Base-by-base conservation (phyloP, 129 eudicot species). In the Flaveria brownii region DNA sequence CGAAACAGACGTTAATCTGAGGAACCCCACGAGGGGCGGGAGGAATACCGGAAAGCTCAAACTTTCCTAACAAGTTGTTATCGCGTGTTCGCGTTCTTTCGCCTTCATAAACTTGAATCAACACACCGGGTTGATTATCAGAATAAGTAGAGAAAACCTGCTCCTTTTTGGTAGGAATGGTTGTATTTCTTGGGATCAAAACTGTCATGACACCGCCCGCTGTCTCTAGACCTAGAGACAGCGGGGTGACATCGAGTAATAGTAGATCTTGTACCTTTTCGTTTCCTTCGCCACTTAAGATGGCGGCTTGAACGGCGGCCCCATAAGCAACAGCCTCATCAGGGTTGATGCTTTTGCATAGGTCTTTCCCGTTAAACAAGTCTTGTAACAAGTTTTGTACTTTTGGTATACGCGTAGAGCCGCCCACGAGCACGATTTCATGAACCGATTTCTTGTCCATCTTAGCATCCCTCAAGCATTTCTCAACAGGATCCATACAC, bases 311-410 rank as follows among this genome's bases (percentile, higher is more conserved):
- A 12, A 82, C 85, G 1, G 82, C 75, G 1, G 82, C 82, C 12
- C 85, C 82, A 49, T 82, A 82, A 0, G 86, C 86, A 61, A 82
- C 82, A 1, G 86, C 86, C 28, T 82, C 86, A 14, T 82, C 86
- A 9, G 86, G 86, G 42, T 82, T 77, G 9, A 82, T 72, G 72
- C 79, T 77, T 46, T 77, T 82, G 71, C 86, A 82, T 6, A 82
- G 79, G 72, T 77, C 79, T 23, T 82, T 82, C 6, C 86, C 86
- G 22, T 73, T 66, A 6, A 82, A 77, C 61, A 76, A 81, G 18
- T 81, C 85, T 39, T 81, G 85, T 15, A 81, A 62, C 50, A 81
- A 30, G 54, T 81, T 71, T 25, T 81, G 85, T 16, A 81, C 81
- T 52, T 81, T 76, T 1, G 85, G 85, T 23, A 81, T 81, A 14